Evolutionary conservation across 2,329 filamentous ascomycete genomes (phyloP).

Genomic region (Penicillium psychrosexuale): DNA sequence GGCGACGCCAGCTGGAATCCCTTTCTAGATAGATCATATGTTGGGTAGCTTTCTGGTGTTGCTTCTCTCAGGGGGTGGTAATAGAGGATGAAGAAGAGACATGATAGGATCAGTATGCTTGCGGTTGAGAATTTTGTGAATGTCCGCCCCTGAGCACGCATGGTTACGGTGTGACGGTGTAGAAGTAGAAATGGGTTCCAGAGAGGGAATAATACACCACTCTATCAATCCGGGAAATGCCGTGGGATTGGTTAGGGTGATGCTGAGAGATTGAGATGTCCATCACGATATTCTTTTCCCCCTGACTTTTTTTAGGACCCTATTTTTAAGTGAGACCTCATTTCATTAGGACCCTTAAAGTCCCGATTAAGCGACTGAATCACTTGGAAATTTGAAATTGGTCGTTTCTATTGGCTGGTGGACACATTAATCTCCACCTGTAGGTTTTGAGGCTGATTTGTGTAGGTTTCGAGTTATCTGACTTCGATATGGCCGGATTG

Average conservation of each 20-base stretch:
- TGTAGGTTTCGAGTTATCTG: background rate
- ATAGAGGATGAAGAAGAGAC: constrained; percentile 7
- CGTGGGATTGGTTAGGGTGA: background rate
- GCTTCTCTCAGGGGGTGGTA: background rate
- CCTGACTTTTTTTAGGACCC: background rate
- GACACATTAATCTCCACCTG: background rate
- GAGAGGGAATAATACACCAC: background rate
- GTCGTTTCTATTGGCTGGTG: background rate
- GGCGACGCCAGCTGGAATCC: background rate
- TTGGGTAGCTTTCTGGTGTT: background rate
- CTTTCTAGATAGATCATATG: background rate
- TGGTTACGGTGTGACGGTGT: background rate
- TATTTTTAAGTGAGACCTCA: constrained; percentile 5
- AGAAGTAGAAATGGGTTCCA: background rate
- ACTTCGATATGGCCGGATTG: background rate
- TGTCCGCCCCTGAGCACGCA: background rate
- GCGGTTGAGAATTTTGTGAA: constrained; percentile 1
- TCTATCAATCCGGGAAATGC: no score
- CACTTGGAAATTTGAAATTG: background rate
- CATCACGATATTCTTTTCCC: background rate
- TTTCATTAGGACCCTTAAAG: background rate
- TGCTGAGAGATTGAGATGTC: background rate
- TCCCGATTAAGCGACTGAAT: background rate
- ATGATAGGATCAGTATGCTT: constrained; percentile 2
- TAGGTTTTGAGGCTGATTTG: background rate